phyloP scores from a whole-genome alignment of 805 yeast species.

The Wickerhamiella kurtzmanii region DNA sequence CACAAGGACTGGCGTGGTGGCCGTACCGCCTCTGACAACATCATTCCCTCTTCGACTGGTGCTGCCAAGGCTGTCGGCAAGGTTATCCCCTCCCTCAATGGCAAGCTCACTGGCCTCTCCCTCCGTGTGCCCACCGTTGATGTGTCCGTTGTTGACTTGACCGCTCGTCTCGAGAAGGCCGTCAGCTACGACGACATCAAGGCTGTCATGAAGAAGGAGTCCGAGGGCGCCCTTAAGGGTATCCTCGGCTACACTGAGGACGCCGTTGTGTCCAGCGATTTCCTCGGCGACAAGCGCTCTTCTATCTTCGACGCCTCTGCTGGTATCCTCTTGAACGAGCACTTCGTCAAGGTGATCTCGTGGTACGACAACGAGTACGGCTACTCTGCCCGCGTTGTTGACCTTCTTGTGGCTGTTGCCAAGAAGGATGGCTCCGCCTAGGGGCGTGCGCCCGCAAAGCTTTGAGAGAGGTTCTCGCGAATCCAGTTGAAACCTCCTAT shows the following conservation, averaged over 20 bases:
- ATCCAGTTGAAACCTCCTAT: neutral
- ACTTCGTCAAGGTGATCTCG: conserved; percentile 79
- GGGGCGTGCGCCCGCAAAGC: conserved; percentile 4
- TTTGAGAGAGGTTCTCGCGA: neutral
- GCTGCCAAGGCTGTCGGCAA: conserved; percentile 97
- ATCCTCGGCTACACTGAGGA: conserved; percentile 84
- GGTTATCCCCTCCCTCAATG: conserved; percentile 81
- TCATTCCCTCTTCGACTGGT: conserved; percentile 92
- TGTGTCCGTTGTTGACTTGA: conserved; percentile 86
- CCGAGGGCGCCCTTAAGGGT: conserved; percentile 70
- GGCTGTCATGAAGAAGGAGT: conserved; percentile 58
- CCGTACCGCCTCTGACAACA: conserved; percentile 91
- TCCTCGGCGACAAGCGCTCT: conserved; percentile 70
- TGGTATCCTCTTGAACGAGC: conserved; percentile 75
- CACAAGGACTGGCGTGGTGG: conserved; percentile 99
- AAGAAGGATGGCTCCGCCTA: conserved; percentile 28
- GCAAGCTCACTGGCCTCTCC: conserved; percentile 89
- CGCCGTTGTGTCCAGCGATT: conserved; percentile 82
- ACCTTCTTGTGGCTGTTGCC: conserved; percentile 72
- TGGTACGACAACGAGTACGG: conserved; percentile 97
- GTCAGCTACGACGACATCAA: conserved; percentile 76
- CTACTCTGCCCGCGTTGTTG: conserved; percentile 93
- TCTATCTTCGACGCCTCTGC: conserved; percentile 86
- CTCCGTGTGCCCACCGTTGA: conserved; percentile 89
- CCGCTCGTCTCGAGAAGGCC: conserved; percentile 64